Conservation (phyloP, 805 yeast species). For the Suhomyces faveliae region DNA sequence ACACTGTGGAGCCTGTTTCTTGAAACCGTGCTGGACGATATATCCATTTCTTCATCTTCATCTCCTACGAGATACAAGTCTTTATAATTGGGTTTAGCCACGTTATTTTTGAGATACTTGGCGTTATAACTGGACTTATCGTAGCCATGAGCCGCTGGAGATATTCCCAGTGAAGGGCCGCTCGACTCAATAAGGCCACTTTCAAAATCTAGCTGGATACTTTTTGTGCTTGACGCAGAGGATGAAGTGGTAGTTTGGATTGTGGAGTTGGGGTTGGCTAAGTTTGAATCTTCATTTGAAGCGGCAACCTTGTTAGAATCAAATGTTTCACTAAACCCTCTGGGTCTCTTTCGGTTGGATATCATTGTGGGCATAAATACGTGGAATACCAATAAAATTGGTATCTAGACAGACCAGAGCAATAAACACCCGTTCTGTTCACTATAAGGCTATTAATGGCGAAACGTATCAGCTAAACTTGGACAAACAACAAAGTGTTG, state of each 20-base stretch:
- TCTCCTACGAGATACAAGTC: conserved; percentile 10
- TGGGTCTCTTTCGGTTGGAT: conserved; percentile 43
- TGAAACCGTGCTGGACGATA: not conserved
- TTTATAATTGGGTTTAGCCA: not conserved
- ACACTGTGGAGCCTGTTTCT: not conserved
- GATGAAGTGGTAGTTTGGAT: not conserved
- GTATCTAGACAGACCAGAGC: conserved; percentile 3
- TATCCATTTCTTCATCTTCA: conserved; percentile 11
- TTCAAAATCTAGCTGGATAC: conserved; percentile 7
- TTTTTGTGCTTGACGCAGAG: conserved; percentile 3
- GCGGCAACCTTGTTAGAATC: conserved; percentile 15
- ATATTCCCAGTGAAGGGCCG: conserved; percentile 3
- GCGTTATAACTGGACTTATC: conserved; percentile 8
- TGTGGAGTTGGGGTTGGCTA: not conserved
- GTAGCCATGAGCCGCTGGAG: conserved; percentile 1
- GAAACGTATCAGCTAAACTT: not conserved
- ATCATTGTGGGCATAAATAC: conserved; percentile 18
- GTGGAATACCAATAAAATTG: not conserved
- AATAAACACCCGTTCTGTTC: not conserved
- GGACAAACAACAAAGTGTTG: not conserved
- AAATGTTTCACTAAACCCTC: conserved; percentile 45
- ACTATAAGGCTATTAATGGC: not conserved
- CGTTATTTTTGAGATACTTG: conserved; percentile 7
- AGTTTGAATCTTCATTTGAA: conserved; percentile 6
- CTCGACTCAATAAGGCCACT: conserved; percentile 8